These are phyloP conservation scores for Euphorbia pulcherrima DNA, from an alignment of 345 rosid genomes.

Conservation along the genomic window DNA sequence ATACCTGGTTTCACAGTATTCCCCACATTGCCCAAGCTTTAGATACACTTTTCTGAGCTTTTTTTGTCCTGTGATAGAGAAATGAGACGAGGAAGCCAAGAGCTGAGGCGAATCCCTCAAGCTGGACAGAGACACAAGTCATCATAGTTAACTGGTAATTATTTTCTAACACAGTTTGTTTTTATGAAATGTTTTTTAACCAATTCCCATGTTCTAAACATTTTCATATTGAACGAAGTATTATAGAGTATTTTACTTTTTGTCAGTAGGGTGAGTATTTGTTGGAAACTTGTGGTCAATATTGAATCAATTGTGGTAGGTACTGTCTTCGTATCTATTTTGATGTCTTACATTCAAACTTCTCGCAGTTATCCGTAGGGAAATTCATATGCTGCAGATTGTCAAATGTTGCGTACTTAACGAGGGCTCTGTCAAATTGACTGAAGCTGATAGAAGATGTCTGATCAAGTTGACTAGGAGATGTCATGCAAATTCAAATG, in stretches of 20 bases:
- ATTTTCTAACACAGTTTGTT: not conserved
- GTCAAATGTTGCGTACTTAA: not conserved
- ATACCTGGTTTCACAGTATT: not conserved
- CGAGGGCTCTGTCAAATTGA: not conserved
- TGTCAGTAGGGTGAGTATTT: not conserved
- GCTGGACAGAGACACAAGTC: constrained; percentile 57
- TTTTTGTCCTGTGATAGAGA: constrained; percentile 45
- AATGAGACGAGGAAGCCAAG: constrained; percentile 68
- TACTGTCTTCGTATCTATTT: not conserved
- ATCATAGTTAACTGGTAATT: constrained; percentile 13
- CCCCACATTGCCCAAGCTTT: constrained; percentile 10
- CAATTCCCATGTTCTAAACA: not conserved
- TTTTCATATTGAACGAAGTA: not conserved
- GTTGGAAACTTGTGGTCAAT: not conserved
- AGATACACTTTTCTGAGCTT: constrained; percentile 13
- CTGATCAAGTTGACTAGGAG: not conserved
- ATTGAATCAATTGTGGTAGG: too few species aligned
- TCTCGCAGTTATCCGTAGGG: not conserved
- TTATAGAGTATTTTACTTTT: not conserved
- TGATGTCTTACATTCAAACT: not conserved
- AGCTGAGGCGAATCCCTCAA: constrained; percentile 60
- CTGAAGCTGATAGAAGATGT: not conserved
- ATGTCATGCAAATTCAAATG: not conserved
- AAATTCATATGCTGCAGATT: not conserved
- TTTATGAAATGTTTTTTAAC: not conserved